phyloP scores from a whole-genome alignment of 176 grass and related monocot species.

The Oryza glaberrima region DNA sequence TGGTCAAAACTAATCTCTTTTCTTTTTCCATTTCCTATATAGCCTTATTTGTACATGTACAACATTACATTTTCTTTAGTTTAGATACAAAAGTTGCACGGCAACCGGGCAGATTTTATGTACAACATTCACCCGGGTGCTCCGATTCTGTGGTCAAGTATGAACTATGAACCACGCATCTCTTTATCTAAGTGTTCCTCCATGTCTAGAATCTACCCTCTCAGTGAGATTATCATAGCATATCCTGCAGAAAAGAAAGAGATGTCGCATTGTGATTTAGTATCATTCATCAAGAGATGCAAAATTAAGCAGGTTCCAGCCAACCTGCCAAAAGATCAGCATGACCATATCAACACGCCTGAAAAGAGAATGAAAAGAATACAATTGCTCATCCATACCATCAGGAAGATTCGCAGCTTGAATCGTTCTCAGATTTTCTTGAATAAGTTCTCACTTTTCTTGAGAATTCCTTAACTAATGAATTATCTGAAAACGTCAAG shows the following conservation, averaged over 20 bases:
- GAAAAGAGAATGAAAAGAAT: conserved; percentile 6
- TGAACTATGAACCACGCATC: not conserved
- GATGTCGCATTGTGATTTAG: not conserved
- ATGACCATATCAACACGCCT: not conserved
- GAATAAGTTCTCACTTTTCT: conserved; percentile 67
- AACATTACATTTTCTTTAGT: not conserved
- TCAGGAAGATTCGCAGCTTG: conserved; percentile 35
- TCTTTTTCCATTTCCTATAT: not conserved
- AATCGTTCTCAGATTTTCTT: conserved; percentile 47
- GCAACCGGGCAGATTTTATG: not conserved
- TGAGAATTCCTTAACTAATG: conserved; percentile 74
- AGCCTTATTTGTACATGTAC: not conserved
- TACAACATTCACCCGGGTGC: not conserved
- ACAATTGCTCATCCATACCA: conserved; percentile 16
- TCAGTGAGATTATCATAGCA: not conserved
- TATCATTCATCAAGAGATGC: not conserved
- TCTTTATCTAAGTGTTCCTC: not conserved
- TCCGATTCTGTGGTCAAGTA: not conserved
- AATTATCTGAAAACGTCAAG: conserved; percentile 83
- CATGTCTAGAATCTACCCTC: not conserved
- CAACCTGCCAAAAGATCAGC: not conserved
- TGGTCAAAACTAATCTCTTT: not conserved
- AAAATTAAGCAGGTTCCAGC: not conserved
- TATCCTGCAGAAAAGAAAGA: not conserved
- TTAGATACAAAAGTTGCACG: not conserved